A percentile compares a stretch with the other conserved stretches of the same genome.
phyloP scores from a whole-genome alignment of 2,329 filamentous ascomycete genomes.

The Fusarium hainanense region DNA sequence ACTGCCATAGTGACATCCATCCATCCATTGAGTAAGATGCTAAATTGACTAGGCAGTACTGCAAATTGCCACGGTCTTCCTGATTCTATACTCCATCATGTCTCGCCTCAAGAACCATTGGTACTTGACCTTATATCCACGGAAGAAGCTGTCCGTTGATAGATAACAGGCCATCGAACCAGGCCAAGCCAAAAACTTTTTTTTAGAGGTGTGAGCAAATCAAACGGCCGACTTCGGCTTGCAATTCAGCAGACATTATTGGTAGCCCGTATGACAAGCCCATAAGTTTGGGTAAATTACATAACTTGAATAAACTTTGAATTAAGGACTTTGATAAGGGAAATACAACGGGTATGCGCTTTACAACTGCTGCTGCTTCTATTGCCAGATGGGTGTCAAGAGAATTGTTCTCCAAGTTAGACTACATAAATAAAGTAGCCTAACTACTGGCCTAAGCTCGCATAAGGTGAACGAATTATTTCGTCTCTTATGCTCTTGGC shows the following conservation, averaged over 20 bases:
- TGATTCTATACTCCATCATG: not conserved
- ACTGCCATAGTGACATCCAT: constrained; percentile 20
- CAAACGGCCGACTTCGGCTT: constrained; percentile 44
- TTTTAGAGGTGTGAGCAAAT: constrained; percentile 19
- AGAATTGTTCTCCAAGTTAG: not conserved
- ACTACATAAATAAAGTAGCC: not conserved
- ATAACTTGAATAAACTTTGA: constrained; percentile 33
- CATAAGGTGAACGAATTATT: not conserved
- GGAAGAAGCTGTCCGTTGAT: constrained; percentile 20
- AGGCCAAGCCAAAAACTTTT: constrained; percentile 6
- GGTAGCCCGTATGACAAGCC: constrained; percentile 25
- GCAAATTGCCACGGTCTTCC: not conserved
- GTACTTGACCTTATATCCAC: not conserved
- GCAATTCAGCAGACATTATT: constrained; percentile 41
- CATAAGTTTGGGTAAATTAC: constrained; percentile 28
- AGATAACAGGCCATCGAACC: constrained; percentile 13
- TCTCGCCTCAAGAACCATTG: not conserved
- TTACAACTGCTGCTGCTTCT: not conserved
- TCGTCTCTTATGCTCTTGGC: not conserved
- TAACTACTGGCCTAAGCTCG: not conserved
- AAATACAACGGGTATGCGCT: constrained; percentile 25
- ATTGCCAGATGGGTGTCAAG: not conserved
- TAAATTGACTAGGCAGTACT: not conserved
- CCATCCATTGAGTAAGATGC: not conserved
- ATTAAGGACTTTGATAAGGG: constrained; percentile 36